Percentiles rank a stretch among this genome's conserved stretches.
Evolutionary conservation across 345 rosid genomes (phyloP).

Genomic region (Eucalyptus pauciflora): DNA sequence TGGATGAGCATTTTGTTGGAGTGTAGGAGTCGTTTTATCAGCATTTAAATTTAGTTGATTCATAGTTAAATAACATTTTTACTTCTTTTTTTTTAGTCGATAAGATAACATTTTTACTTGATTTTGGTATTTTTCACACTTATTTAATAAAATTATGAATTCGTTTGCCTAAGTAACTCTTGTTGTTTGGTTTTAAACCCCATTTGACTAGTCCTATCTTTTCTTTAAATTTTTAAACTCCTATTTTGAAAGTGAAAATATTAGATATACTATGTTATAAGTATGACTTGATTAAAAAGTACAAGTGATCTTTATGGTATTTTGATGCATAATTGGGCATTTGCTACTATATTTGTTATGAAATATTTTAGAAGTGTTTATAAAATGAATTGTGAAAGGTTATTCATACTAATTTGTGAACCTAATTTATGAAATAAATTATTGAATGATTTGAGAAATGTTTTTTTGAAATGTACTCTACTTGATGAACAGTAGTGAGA

Average conservation of each 20-base stretch:
- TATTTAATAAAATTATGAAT: background rate
- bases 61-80: too few species aligned
- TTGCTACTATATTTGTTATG: background rate
- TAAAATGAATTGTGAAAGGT: background rate
- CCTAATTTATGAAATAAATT: background rate
- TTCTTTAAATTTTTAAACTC: too few species aligned
- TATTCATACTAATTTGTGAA: background rate
- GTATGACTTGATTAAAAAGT: too few species aligned
- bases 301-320: background rate
- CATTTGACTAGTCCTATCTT: background rate
- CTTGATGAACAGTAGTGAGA: too few species aligned
- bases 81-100: too few species aligned
- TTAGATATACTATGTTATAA: background rate
- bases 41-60: too few species aligned
- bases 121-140: background rate
- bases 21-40: too few species aligned
- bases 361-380: too few species aligned
- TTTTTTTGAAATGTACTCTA: background rate
- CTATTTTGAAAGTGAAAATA: too few species aligned
- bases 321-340: background rate
- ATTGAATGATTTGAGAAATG: background rate
- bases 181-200: background rate
- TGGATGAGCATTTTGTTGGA: background rate
- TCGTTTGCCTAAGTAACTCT: background rate
- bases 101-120: background rate